Conservation (phyloP, 75 land plant genomes). For the Cunninghamia lanceolata region DNA sequence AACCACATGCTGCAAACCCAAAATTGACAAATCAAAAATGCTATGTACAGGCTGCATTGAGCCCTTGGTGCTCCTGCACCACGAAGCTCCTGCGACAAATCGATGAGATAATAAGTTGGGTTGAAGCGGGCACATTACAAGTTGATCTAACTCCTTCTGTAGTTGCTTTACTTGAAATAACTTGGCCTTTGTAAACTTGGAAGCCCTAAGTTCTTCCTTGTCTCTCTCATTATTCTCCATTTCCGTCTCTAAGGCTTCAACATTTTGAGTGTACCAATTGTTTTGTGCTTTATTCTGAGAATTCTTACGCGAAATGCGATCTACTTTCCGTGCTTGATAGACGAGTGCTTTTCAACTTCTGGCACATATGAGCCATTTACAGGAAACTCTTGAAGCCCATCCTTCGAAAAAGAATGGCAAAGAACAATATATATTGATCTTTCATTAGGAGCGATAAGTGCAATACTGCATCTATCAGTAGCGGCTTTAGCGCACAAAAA, state of each 20-base stretch:
- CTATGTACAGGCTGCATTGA: too few species aligned
- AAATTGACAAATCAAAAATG: too few species aligned
- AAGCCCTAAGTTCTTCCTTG: slow-evolving; percentile 42
- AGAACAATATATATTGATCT: too few species aligned
- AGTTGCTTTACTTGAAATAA: slow-evolving; percentile 43
- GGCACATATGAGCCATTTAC: slow-evolving; percentile 73
- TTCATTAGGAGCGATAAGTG: too few species aligned
- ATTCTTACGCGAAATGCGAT: slow-evolving; percentile 55
- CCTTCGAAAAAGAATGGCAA: too few species aligned
- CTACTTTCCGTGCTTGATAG: slow-evolving; percentile 81
- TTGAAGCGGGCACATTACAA: too few species aligned
- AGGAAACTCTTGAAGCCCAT: slow-evolving; percentile 70
- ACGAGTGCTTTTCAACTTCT: slow-evolving; percentile 60
- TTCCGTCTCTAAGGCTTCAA: slow-evolving; percentile 65
- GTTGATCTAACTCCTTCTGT: too few species aligned
- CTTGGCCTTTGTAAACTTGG: slow-evolving; percentile 41
- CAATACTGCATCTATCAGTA: too few species aligned
- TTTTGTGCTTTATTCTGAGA: slow-evolving; percentile 84
- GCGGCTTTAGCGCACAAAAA: slow-evolving; percentile 94
- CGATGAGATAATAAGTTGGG: too few species aligned
- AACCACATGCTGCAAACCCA: too few species aligned
- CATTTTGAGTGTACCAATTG: slow-evolving; percentile 75
- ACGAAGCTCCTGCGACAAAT: too few species aligned
- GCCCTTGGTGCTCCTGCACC: too few species aligned
- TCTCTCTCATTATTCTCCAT: slow-evolving; percentile 70